Percentiles rank a stretch among this genome's conserved stretches.
Evolutionary conservation across 2,329 filamentous ascomycete species (phyloP).

Genomic region (Stachybotrys chlorohalonatus): DNA sequence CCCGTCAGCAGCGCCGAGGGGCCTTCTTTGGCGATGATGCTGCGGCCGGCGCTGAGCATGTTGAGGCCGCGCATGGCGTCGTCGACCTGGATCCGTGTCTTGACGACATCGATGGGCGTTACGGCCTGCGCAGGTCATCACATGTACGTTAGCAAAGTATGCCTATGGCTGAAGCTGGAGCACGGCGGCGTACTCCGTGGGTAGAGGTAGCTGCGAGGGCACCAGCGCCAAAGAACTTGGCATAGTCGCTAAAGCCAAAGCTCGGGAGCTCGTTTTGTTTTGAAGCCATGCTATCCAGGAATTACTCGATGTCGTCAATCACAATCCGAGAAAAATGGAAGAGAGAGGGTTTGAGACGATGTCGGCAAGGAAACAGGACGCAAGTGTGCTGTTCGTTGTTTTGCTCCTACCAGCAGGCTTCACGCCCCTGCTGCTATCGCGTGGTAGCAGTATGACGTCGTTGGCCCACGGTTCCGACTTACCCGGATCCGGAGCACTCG

Average conservation of each 20-base stretch:
- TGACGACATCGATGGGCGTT: slow-evolving; percentile 61
- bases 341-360: background rate
- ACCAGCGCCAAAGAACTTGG: slow-evolving; percentile 44
- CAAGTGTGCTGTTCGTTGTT: background rate
- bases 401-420: background rate
- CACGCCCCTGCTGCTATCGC: background rate
- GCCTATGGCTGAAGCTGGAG: background rate
- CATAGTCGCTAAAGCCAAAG: slow-evolving; percentile 35
- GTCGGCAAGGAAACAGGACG: no score
- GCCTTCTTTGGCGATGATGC: slow-evolving; percentile 73
- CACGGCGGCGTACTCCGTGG: slow-evolving; percentile 32
- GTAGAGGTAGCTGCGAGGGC: slow-evolving; percentile 43
- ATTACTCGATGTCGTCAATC: background rate
- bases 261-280: slow-evolving; percentile 22
- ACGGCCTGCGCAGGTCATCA: slow-evolving; percentile 28
- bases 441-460: background rate
- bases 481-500: background rate
- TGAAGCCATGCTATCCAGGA: slow-evolving; percentile 11
- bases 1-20: slow-evolving; percentile 72
- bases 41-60: slow-evolving; percentile 68
- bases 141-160: background rate
- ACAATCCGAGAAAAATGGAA: background rate
- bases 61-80: slow-evolving; percentile 76
- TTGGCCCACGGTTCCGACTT: background rate
- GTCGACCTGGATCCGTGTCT: slow-evolving; percentile 87